Percentiles rank a stretch among this genome's conserved stretches.
phyloP scores from a whole-genome alignment of 2,329 filamentous ascomycete species.

The Esteya vermicola region DNA sequence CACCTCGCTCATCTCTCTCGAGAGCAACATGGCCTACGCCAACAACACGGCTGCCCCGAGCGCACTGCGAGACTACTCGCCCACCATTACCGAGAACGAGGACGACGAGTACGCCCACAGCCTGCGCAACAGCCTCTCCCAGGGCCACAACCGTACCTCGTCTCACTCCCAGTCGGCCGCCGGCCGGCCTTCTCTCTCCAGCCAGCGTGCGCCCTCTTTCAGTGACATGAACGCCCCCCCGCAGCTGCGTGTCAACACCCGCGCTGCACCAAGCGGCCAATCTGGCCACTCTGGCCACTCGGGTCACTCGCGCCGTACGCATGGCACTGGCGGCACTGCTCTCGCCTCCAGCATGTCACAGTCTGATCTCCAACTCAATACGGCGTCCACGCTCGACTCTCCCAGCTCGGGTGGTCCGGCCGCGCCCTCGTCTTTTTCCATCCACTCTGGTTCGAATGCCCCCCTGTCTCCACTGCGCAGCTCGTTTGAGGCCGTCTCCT shows the following conservation, averaged over 20 bases:
- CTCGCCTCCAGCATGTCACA: conserved; percentile 26
- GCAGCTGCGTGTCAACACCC: conserved; percentile 24
- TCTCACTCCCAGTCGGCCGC: conserved; percentile 15
- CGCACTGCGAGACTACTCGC: conserved; percentile 34
- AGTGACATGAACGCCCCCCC: conserved; percentile 20
- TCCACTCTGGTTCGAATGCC: conserved; percentile 14
- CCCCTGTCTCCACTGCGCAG: conserved; percentile 39
- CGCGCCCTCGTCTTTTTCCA: conserved; percentile 6
- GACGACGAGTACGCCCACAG: conserved; percentile 19
- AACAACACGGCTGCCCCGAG: conserved; percentile 19
- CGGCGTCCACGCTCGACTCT: conserved; percentile 14
- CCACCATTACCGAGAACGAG: conserved; percentile 39
- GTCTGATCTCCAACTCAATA: conserved; percentile 31
- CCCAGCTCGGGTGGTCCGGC: conserved; percentile 8
- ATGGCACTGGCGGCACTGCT: conserved; percentile 7
- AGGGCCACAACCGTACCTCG: conserved; percentile 15
- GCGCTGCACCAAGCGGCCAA: conserved; percentile 12
- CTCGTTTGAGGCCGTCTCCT: conserved; percentile 41
- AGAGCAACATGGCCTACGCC: conserved; percentile 17
- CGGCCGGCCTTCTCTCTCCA: conserved; percentile 23
- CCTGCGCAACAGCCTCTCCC: conserved; percentile 7
- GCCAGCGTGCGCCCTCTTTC: conserved; percentile 24
- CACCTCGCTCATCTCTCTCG: conserved; percentile 39
- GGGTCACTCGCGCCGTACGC: conserved; percentile 3
- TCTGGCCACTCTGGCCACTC: too few relatives aligned